A percentile compares a stretch with the other conserved stretches of the same genome.
These are phyloP conservation scores for Leucosporidium scottii DNA, from an alignment of 768 basidiomycete species.

Conservation along the genomic window DNA sequence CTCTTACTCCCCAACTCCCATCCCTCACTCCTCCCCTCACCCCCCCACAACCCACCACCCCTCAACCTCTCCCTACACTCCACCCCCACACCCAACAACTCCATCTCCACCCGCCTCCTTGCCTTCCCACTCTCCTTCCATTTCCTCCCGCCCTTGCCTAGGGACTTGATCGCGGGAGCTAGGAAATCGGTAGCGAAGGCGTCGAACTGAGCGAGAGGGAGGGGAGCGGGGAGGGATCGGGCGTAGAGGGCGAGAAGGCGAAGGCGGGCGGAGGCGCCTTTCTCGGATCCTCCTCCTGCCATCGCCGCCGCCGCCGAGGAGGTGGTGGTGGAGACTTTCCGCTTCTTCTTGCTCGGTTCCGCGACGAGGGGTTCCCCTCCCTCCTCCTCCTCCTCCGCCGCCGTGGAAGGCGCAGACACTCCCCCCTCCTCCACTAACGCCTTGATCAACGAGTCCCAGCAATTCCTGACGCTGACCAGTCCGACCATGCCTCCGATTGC, in stretches of 20 bases:
- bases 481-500: slow-evolving; percentile 4
- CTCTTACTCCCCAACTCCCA: slow-evolving; percentile 4
- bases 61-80: slow-evolving; percentile 5
- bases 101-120: not conserved
- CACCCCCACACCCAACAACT: slow-evolving; percentile 21
- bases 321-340: slow-evolving; percentile 1
- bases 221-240: not conserved
- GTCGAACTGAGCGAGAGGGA: slow-evolving; percentile 1
- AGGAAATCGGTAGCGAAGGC: slow-evolving; percentile 8
- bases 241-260: slow-evolving; percentile 8
- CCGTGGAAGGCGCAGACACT: too few relatives aligned
- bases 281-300: too few relatives aligned
- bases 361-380: too few relatives aligned
- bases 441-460: slow-evolving; percentile 7
- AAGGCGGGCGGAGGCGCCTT: not conserved
- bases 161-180: slow-evolving; percentile 6
- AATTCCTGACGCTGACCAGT: not conserved
- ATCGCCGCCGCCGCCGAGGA: not conserved
- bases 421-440: not conserved
- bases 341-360: slow-evolving; percentile 18
- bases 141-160: not conserved
- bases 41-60: not conserved
- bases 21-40: not conserved
- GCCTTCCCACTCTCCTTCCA: slow-evolving; percentile 5
- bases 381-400: too few relatives aligned